Base-by-base conservation (phyloP, 164 flowering plant genomes). In the Warburgia ugandensis region DNA sequence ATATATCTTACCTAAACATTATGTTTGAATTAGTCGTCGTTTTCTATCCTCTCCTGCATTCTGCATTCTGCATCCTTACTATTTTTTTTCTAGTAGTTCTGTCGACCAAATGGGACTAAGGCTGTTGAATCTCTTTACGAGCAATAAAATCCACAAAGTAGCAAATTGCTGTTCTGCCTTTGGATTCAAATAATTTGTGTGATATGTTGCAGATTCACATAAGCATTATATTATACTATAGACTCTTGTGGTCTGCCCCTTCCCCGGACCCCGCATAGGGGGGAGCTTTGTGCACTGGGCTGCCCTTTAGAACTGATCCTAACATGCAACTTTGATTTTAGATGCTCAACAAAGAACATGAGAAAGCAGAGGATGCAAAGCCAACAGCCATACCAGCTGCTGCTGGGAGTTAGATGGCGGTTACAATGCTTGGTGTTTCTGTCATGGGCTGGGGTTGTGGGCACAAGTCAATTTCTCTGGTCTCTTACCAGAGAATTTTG, bases 341-440 rank as follows among this genome's bases (percentile, higher is more conserved):
- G 97, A 81, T 86, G 75, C 80, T 89, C 8, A 89, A 89, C 83
- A 89, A 83, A 68, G 97, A 89, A 54, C 97, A 89, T 39, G 97
- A 89, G 67, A 79, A 83, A 57, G 92, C 90, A 9, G 97, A 89
- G 68, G 97, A 89, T 50, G 68, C 87, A 21, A 86, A 83, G 69
- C 86, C 92, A 21, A 63, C 69, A 2, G 59, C 81, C 1, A 73
- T 81, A 33, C 80, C 94, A 19, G 49, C 79, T 48, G 74, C 60
- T 11, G 65, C 72, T 37, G 79, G 79, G 60, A 81, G 79, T 70
- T 86, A 54, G 12, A 35, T 12, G 38, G 12, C n/a, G 12, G 36
- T 8, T 14, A 3, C 36, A 32, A 8, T 32, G 38, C n/a, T n/a
- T n/a, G n/a, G n/a, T n/a, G n/a, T n/a, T n/a, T n/a, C n/a, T n/a